Evolutionary conservation across 2,329 filamentous ascomycete genomes (phyloP).

Genomic region (Drechslerella dactyloides): DNA sequence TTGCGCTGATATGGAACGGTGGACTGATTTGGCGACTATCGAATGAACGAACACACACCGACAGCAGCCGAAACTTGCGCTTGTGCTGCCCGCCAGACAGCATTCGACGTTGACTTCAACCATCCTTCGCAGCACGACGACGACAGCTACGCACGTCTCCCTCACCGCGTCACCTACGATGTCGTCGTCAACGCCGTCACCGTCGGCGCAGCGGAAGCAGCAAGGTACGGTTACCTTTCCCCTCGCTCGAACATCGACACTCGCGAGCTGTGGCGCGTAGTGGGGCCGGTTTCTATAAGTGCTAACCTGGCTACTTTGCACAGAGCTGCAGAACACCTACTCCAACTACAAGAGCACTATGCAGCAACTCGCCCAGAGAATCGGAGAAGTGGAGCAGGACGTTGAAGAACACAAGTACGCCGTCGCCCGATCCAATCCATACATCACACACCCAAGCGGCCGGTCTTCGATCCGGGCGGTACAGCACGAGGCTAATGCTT

Average conservation of each 20-base stretch:
- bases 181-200: conserved; percentile 26
- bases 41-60: not conserved
- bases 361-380: conserved; percentile 92
- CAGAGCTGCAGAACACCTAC: conserved; percentile 82
- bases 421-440: conserved; percentile 48
- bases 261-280: too few relatives aligned
- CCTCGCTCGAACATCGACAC: too few relatives aligned
- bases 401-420: conserved; percentile 96
- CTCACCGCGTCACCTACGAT: conserved; percentile 14
- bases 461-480: not conserved
- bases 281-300: too few relatives aligned
- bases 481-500: not conserved
- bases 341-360: conserved; percentile 77
- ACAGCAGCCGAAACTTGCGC: not conserved
- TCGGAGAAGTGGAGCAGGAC: conserved; percentile 96
- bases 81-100: too few relatives aligned
- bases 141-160: conserved; percentile 1
- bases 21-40: not conserved
- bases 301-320: too few relatives aligned
- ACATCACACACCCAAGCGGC: not conserved
- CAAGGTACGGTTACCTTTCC: conserved; percentile 54
- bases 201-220: conserved; percentile 55
- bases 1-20: not conserved
- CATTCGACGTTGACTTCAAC: not conserved
- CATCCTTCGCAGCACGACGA: conserved; percentile 11